These are phyloP conservation scores for Phytophthora idaei DNA, from an alignment of 352 stramenopile genomes.

Conservation along the genomic window DNA sequence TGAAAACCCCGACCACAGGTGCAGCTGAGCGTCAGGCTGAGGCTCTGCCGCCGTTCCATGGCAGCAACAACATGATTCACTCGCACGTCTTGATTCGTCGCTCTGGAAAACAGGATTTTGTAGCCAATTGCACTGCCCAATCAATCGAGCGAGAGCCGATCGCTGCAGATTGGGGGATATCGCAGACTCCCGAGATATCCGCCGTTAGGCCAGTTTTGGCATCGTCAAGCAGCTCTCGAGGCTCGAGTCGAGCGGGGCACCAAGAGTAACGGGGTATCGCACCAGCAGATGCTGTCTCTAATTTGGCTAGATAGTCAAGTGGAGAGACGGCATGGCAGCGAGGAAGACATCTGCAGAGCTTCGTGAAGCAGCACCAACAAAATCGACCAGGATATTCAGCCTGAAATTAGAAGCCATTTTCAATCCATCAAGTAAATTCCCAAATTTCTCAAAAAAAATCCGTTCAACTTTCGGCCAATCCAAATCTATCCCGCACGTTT, in stretches of 20 bases:
- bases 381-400: not conserved
- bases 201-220: not conserved
- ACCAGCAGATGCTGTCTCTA: not conserved
- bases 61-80: not conserved
- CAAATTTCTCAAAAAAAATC: constrained; percentile 28
- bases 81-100: constrained; percentile 3
- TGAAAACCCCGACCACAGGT: not conserved
- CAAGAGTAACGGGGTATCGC: too few relatives aligned
- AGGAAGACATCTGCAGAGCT: not conserved
- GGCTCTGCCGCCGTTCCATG: constrained; percentile 4
- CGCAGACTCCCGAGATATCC: constrained; percentile 23
- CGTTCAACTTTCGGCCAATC: constrained; percentile 15
- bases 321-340: not conserved
- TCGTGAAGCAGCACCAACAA: not conserved
- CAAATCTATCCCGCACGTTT: not conserved
- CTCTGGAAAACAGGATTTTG: not conserved
- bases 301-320: not conserved
- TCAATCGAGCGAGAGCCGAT: constrained; percentile 8
- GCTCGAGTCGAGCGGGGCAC: too few relatives aligned
- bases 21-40: constrained; percentile 5
- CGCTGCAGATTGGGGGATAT: constrained; percentile 18
- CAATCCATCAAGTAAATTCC: constrained; percentile 24
- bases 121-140: not conserved
- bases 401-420: constrained; percentile 2
- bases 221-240: not conserved